phyloP scores from a whole-genome alignment of 768 basidiomycete genomes.

The Boletus pseudo-olivaceus region DNA sequence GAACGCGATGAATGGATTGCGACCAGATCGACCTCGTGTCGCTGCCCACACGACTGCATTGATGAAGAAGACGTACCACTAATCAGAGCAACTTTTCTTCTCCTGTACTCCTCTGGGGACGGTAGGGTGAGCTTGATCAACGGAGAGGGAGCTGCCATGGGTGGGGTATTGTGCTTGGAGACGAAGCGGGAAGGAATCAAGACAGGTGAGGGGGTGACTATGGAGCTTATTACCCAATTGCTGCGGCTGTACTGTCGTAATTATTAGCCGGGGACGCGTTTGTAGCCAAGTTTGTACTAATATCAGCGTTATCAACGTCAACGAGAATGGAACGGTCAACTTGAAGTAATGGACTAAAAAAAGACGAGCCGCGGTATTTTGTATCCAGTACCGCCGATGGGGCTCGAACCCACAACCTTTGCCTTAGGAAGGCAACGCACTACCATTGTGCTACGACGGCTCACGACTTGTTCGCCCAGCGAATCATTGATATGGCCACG shows the following conservation, averaged over 20 bases:
- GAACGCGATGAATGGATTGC: constrained; percentile 8
- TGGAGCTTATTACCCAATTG: not conserved
- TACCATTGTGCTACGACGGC: constrained; percentile 40
- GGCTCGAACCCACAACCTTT: constrained; percentile 39
- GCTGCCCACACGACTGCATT: constrained; percentile 1
- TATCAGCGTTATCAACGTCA: too few species aligned
- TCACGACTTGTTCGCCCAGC: not conserved
- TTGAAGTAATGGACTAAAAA: not conserved
- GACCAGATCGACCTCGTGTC: not conserved
- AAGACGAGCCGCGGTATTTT: constrained; percentile 21
- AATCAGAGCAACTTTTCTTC: constrained; percentile 91
- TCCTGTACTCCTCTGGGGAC: constrained; percentile 76
- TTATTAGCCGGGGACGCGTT: not conserved
- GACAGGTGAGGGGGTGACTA: not conserved
- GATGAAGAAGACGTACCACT: constrained; percentile 54
- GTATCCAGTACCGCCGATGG: constrained; percentile 35
- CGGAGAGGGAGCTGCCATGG: constrained; percentile 18
- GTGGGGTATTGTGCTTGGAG: not conserved
- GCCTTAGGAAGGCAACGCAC: constrained; percentile 40
- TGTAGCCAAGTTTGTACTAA: not conserved
- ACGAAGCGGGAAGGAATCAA: not conserved
- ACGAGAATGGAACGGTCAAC: not conserved
- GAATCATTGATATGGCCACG: not conserved
- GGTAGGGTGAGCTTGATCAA: constrained; percentile 59
- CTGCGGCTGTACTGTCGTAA: not conserved